Evolutionary conservation across 108 stramenopile species (phyloP), one percentile per base, ranked within the genome.

Genomic region (Hondaea fermentalgiana): DNA sequence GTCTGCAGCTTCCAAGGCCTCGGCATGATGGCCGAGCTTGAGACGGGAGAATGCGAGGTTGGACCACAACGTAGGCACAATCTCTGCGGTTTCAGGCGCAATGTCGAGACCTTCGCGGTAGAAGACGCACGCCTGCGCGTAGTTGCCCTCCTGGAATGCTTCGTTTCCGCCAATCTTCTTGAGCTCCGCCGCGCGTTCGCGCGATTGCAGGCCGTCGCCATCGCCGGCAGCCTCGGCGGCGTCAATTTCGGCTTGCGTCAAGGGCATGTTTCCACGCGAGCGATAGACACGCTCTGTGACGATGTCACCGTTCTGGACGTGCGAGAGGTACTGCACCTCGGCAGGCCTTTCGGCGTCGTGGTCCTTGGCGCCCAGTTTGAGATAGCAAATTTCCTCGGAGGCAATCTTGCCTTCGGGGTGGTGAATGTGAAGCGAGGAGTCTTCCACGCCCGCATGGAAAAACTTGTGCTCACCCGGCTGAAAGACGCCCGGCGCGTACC

Each of bases 11-110:
- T 90, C 94, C 0, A 94, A 92, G 47, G 97, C 97, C 91, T 96
- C 96, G 88, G 95, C 96, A 89, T 96, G 97, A 59, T 98, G 93
- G 25, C 97, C 97, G 69, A 98, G 72, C 91, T 98, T 98, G 57
- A 97, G 87, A 89, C 96, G 97, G 60, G 93, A 95, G 6, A 96
- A 96, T 29, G 95, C 92, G 29, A 96, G 95, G 90, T 98, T 98
- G 44, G 96, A 94, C 44, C 95, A 91, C 5, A 95, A 89, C 58
- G 96, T 91, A 60, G 87, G 76, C 19, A 53, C 28, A 12, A 83
- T 14, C 76, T 83, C 76, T 8, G 49, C 12, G 45, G 49, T 53
- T 45, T 83, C 76, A 45, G 76, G 76, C 76, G 51, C 76, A 53
- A 83, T 12, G 28, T 83, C 76, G 28, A 83, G 45, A 8, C 49